A percentile compares a stretch with the other conserved stretches of the same genome.
These are phyloP conservation scores for Phytophthora sp. DNA, from an alignment of 352 stramenopile genomes.

Conservation along the genomic window DNA sequence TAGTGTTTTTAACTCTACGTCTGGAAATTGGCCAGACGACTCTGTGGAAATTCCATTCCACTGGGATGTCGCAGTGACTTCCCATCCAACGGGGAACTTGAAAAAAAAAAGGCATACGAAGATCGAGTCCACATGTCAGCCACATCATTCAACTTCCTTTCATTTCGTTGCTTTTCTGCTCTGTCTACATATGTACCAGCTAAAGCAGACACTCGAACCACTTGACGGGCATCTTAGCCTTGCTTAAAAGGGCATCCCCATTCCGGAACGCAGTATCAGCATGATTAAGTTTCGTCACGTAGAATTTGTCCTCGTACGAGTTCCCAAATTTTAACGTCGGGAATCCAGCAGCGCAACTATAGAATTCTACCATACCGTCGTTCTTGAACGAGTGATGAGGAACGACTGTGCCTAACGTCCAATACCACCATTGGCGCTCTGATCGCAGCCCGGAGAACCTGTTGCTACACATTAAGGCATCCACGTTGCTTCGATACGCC, in stretches of 20 bases:
- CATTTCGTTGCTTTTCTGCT: no score
- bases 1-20: not conserved
- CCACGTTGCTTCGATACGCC: slow-evolving; percentile 36
- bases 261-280: slow-evolving; percentile 53
- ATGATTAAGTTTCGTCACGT: slow-evolving; percentile 43
- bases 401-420: slow-evolving; percentile 25
- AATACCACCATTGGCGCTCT: slow-evolving; percentile 27
- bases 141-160: no score
- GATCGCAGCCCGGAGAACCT: slow-evolving; percentile 43
- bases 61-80: no score
- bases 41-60: no score
- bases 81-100: no score
- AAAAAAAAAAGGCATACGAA: not conserved
- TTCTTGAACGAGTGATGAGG: slow-evolving; percentile 43
- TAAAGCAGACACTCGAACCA: slow-evolving; percentile 75
- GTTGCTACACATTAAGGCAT: slow-evolving; percentile 48
- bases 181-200: no score
- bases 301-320: slow-evolving; percentile 48
- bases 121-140: slow-evolving; percentile 1
- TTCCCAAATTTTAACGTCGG: slow-evolving; percentile 32
- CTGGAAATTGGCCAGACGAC: not conserved
- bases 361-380: slow-evolving; percentile 51
- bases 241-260: slow-evolving; percentile 49
- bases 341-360: slow-evolving; percentile 47
- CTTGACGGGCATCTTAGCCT: slow-evolving; percentile 59